phyloP scores from a whole-genome alignment of 257 asterid species.

The Forsythia suspensa region DNA sequence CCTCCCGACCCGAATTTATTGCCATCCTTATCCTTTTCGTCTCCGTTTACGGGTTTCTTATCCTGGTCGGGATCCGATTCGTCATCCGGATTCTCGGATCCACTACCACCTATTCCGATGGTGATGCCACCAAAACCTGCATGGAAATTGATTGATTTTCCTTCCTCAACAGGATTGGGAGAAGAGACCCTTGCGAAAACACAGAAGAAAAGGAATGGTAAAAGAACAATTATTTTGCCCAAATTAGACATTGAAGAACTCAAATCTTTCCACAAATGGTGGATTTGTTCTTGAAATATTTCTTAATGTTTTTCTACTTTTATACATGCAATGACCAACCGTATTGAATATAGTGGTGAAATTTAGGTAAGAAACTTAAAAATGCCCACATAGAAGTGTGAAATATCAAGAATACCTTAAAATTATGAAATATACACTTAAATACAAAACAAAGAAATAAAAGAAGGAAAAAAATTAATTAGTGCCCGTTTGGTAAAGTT shows the following conservation, averaged over 20 bases:
- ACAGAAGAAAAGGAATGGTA: slow-evolving; percentile 21
- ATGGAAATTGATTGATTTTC: not conserved
- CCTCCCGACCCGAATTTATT: not conserved
- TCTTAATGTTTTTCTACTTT: not conserved
- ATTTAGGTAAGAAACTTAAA: not conserved
- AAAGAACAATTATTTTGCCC: slow-evolving; percentile 18
- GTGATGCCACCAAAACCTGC: not conserved
- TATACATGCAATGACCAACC: not conserved
- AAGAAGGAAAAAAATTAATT: not conserved
- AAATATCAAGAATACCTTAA: not conserved
- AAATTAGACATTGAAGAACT: slow-evolving; percentile 24
- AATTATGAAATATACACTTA: not conserved
- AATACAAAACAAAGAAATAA: not conserved
- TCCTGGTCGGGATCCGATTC: not conserved
- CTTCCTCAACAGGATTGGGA: not conserved
- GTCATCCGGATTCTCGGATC: not conserved
- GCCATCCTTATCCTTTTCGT: not conserved
- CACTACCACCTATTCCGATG: not conserved
- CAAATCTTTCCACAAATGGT: not conserved
- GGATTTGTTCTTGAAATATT: not conserved
- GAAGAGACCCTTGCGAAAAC: not conserved
- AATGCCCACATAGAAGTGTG: not conserved
- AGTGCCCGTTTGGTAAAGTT: too few relatives aligned
- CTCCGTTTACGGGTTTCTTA: not conserved
- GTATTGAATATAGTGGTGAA: not conserved